These are phyloP conservation scores for Tylopilus sp. DNA, from an alignment of 1,284 basidiomycete species.

Conservation along the genomic window DNA sequence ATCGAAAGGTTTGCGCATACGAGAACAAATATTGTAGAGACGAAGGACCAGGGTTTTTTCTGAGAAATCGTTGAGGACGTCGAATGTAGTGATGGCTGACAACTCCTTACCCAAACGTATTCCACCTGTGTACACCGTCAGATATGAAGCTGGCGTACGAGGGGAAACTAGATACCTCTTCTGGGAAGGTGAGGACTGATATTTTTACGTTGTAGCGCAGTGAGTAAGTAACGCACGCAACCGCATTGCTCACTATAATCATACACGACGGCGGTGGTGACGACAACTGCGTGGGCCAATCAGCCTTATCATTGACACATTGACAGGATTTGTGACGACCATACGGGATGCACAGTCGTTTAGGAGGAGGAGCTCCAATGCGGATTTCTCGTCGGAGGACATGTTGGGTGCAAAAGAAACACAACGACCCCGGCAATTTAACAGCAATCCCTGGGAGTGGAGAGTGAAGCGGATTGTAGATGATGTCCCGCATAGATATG, in stretches of 20 bases:
- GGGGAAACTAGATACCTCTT: neutral
- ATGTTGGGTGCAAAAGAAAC: neutral
- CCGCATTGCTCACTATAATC: conserved; percentile 1
- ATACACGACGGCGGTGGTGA: neutral
- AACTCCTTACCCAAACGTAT: conserved; percentile 11
- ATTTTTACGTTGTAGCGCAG: neutral
- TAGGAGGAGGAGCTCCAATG: neutral
- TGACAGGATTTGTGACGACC: too few relatives aligned
- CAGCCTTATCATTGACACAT: neutral
- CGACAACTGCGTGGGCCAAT: neutral
- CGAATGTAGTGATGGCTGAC: too few relatives aligned
- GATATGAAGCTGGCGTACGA: neutral
- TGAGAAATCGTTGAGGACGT: neutral
- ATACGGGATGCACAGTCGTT: conserved; percentile 3
- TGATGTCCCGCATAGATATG: too few relatives aligned
- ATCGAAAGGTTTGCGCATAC: neutral
- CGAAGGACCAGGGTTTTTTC: conserved; percentile 2
- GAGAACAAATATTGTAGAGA: conserved; percentile 12
- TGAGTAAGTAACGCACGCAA: neutral
- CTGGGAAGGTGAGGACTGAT: conserved; percentile 1
- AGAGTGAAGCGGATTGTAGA: neutral
- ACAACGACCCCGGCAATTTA: neutral
- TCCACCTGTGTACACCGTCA: conserved; percentile 5
- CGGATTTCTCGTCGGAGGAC: neutral
- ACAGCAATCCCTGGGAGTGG: neutral